Conservation (phyloP, 2,329 filamentous ascomycete genomes). For the Neocatenulostroma microsporum region DNA sequence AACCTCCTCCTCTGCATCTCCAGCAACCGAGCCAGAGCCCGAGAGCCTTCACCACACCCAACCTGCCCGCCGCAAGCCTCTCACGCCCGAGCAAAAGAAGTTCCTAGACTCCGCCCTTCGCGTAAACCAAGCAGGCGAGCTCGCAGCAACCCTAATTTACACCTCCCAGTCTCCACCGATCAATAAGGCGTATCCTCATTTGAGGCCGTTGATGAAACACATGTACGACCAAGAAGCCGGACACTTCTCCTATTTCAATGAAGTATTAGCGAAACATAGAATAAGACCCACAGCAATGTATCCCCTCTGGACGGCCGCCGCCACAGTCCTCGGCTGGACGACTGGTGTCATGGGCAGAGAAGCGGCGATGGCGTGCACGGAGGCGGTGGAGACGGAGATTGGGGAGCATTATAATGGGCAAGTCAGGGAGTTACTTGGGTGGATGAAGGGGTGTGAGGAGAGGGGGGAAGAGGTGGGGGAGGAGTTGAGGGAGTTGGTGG, state of each 20-base stretch:
- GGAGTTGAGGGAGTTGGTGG: constrained; percentile 66
- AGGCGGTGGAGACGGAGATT: constrained; percentile 97
- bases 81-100: constrained; percentile 51
- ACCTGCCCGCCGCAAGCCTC: constrained; percentile 14
- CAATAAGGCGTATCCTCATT: constrained; percentile 70
- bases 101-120: constrained; percentile 76
- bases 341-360: constrained; percentile 85
- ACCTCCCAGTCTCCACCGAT: constrained; percentile 78
- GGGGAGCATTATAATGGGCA: constrained; percentile 93
- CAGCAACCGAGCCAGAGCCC: constrained; percentile 13
- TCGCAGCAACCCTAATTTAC: constrained; percentile 95
- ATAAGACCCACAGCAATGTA: constrained; percentile 90
- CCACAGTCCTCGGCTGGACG: constrained; percentile 76
- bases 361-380: constrained; percentile 96
- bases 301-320: constrained; percentile 75
- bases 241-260: constrained; percentile 80
- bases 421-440: constrained; percentile 71
- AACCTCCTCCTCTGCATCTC: constrained; percentile 12
- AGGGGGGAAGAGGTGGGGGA: constrained; percentile 72
- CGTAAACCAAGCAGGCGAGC: constrained; percentile 94
- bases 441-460: constrained; percentile 66
- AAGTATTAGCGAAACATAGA: constrained; percentile 72
- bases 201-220: constrained; percentile 86
- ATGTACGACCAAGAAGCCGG: constrained; percentile 96
- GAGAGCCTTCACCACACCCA: constrained; percentile 14